Evolutionary conservation across 1,139 yeast species (phyloP).

Genomic region (Suhomyces panamericanus): DNA sequence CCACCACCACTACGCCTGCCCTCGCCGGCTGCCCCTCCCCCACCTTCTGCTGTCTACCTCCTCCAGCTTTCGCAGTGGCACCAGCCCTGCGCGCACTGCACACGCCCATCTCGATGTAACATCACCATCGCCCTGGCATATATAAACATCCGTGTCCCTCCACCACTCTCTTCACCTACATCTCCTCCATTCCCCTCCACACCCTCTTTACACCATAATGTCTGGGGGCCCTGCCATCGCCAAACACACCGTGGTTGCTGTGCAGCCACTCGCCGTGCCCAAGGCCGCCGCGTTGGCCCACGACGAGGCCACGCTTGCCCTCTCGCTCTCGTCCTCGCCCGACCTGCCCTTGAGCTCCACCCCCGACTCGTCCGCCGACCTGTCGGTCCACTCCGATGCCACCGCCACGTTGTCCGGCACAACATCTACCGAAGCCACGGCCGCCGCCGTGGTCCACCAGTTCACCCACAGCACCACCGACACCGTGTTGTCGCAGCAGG

Average conservation of each 20-base stretch:
- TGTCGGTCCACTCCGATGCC: conserved; percentile 7
- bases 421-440: background rate
- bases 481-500: conserved; percentile 15
- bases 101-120: conserved; percentile 9
- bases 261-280: conserved; percentile 4
- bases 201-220: conserved; percentile 1
- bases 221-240: conserved; percentile 7
- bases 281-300: background rate
- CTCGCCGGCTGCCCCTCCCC: background rate
- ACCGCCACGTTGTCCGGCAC: conserved; percentile 4
- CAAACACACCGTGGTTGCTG: background rate
- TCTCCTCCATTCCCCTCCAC: background rate
- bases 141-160: conserved; percentile 4
- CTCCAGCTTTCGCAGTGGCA: background rate
- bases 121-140: conserved; percentile 7
- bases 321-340: conserved; percentile 8
- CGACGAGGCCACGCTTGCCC: conserved; percentile 1
- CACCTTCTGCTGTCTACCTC: background rate
- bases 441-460: conserved; percentile 3
- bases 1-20: background rate
- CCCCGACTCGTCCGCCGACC: conserved; percentile 8
- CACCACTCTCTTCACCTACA: background rate
- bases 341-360: conserved; percentile 10
- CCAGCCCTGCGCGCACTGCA: background rate
- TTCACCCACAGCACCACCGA: conserved; percentile 16